Conservation (phyloP, 1,284 basidiomycete species). For the Pyrrhoderma lamaoense region DNA sequence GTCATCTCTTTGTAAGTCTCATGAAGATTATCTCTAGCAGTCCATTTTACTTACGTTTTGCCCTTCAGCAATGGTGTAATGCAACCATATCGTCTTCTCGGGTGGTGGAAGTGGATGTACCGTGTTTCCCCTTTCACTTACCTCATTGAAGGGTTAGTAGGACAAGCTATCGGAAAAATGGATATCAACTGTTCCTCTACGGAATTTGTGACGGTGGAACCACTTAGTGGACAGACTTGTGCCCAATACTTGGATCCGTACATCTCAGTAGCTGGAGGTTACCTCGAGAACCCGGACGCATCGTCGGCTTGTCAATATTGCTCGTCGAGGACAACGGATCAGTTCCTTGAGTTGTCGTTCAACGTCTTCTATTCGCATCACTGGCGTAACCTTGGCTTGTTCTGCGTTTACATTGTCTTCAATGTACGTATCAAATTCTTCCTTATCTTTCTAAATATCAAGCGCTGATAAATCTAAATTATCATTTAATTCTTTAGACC, state of each 20-base stretch:
- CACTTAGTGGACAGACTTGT: constrained; percentile 59
- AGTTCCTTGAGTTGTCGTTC: constrained; percentile 35
- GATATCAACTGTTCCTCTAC: constrained; percentile 44
- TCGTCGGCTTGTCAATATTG: constrained; percentile 51
- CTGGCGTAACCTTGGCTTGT: constrained; percentile 45
- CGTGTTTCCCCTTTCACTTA: constrained; percentile 35
- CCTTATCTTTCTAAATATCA: background rate
- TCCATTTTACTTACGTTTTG: no score
- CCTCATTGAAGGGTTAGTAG: constrained; percentile 22
- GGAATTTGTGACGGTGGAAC: constrained; percentile 46
- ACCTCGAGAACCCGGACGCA: constrained; percentile 54
- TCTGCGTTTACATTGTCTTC: constrained; percentile 38
- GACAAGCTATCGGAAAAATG: constrained; percentile 37
- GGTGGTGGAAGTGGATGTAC: constrained; percentile 20
- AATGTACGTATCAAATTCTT: constrained; percentile 36
- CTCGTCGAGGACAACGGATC: constrained; percentile 35
- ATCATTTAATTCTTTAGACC: constrained; percentile 23
- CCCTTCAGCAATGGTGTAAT: constrained; percentile 7
- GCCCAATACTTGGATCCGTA: constrained; percentile 45
- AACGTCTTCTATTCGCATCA: constrained; percentile 43
- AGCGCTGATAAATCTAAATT: no score
- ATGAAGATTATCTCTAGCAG: no score
- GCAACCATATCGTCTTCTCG: constrained; percentile 9
- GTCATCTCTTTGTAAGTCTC: constrained; percentile 12
- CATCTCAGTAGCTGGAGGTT: constrained; percentile 51